Conservation (phyloP, 352 stramenopile species). For the Phytophthora syringae region DNA sequence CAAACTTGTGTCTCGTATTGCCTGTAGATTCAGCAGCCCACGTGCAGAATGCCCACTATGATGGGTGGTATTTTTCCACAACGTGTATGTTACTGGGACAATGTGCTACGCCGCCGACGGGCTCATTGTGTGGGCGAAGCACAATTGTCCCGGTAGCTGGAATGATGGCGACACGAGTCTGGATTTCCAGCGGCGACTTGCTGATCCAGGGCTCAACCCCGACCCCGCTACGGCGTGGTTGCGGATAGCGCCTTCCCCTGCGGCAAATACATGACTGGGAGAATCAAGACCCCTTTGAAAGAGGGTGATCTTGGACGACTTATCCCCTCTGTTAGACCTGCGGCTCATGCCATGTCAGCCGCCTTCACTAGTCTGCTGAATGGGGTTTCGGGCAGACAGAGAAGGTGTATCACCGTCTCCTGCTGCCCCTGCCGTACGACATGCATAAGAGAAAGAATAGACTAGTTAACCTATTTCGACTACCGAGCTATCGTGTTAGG, state of each 20-base stretch:
- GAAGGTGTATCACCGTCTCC: not conserved
- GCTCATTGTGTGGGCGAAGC: constrained; percentile 16
- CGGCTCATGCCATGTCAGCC: not conserved
- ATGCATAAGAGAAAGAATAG: not conserved
- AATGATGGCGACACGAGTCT: constrained; percentile 17
- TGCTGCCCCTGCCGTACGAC: not conserved
- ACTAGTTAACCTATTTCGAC: not conserved
- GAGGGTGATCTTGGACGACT: not conserved
- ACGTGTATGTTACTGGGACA: constrained; percentile 17
- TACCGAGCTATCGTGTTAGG: not conserved
- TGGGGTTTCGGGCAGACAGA: no score
- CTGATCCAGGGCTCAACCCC: not conserved
- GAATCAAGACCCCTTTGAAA: not conserved
- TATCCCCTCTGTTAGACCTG: not conserved
- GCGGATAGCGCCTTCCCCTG: constrained; percentile 8
- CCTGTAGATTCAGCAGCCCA: not conserved
- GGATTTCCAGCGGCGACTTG: not conserved
- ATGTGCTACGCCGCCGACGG: constrained; percentile 18
- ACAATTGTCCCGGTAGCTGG: constrained; percentile 22
- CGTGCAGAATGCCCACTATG: constrained; percentile 12
- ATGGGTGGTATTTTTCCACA: not conserved
- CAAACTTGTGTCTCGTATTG: no score
- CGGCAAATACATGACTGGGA: not conserved
- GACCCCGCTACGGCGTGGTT: constrained; percentile 5
- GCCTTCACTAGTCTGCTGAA: not conserved